phyloP scores from a whole-genome alignment of 108 stramenopile genomes.

The Nitzschia palea region DNA sequence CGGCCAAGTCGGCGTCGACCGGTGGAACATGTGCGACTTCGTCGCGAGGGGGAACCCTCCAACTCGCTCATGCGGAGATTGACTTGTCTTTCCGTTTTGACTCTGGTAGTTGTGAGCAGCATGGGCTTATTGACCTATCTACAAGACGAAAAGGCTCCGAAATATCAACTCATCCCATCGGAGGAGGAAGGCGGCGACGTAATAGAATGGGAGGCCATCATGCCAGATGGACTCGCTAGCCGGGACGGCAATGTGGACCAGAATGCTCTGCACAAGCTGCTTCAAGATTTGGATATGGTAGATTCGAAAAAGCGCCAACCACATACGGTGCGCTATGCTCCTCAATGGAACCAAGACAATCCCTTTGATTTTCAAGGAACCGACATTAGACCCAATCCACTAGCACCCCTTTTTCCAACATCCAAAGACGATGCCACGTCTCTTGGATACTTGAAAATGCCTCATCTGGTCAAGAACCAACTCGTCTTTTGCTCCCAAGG shows the following conservation, averaged over 20 bases:
- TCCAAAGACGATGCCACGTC: no score
- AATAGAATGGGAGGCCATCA: no score
- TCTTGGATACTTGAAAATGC: constrained; percentile 53
- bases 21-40: constrained; percentile 8
- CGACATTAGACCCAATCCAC: background rate
- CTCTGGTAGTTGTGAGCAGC: background rate
- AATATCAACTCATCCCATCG: background rate
- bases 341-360: constrained; percentile 4
- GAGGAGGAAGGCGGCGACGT: background rate
- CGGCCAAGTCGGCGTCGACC: constrained; percentile 1
- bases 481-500: constrained; percentile 72
- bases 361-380: constrained; percentile 8
- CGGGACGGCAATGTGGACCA: no score
- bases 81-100: constrained; percentile 9
- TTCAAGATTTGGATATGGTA: background rate
- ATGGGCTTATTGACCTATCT: constrained; percentile 16
- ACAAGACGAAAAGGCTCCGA: background rate
- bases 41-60: background rate
- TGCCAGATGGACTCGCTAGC: no score
- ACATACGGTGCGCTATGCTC: constrained; percentile 6
- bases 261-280: background rate
- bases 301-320: background rate
- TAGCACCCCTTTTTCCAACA: background rate
- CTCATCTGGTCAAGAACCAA: constrained; percentile 48
- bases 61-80: constrained; percentile 8